Percentiles rank a stretch among this genome's conserved stretches.
Evolutionary conservation across 345 rosid genomes (phyloP).

Genomic region (Sonneratia caseolaris): DNA sequence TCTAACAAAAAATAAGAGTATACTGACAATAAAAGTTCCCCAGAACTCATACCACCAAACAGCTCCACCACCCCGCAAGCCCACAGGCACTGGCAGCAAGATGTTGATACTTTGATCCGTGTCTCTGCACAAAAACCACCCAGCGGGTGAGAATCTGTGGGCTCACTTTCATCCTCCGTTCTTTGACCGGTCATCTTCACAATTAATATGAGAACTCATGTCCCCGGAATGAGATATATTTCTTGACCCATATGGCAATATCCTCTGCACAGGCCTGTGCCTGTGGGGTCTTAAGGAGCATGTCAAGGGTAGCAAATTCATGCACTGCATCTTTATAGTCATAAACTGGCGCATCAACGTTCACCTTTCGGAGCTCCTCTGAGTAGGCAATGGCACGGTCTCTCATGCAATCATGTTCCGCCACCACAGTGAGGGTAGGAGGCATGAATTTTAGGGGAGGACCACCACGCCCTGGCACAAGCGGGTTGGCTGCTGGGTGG

Average conservation of each 20-base stretch:
- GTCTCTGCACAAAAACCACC: slow-evolving; percentile 1
- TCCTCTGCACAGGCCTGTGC: slow-evolving; percentile 94
- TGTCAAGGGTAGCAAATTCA: slow-evolving; percentile 88
- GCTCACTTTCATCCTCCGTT: not conserved
- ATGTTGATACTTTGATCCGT: slow-evolving; percentile 2
- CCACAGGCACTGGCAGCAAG: slow-evolving; percentile 7
- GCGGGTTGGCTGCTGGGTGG: slow-evolving; percentile 84
- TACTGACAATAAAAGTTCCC: not conserved
- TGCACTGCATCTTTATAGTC: slow-evolving; percentile 95
- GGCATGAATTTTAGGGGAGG: slow-evolving; percentile 87
- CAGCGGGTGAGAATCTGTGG: not conserved
- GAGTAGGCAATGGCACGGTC: slow-evolving; percentile 94
- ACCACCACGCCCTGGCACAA: slow-evolving; percentile 50
- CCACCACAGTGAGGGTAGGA: slow-evolving; percentile 85
- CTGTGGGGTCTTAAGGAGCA: slow-evolving; percentile 82
- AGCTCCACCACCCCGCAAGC: not conserved
- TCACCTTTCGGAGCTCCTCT: slow-evolving; percentile 74
- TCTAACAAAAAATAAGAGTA: not conserved
- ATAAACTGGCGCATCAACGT: slow-evolving; percentile 79
- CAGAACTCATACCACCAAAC: not conserved
- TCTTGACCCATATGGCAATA: slow-evolving; percentile 86
- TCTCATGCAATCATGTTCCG: slow-evolving; percentile 97
- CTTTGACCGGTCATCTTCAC: not conserved
- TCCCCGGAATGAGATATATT: slow-evolving; percentile 70
- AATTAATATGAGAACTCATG: slow-evolving; percentile 82